Base-by-base conservation (phyloP, 179 eudicot species). In the Heliamphora pulchella region DNA sequence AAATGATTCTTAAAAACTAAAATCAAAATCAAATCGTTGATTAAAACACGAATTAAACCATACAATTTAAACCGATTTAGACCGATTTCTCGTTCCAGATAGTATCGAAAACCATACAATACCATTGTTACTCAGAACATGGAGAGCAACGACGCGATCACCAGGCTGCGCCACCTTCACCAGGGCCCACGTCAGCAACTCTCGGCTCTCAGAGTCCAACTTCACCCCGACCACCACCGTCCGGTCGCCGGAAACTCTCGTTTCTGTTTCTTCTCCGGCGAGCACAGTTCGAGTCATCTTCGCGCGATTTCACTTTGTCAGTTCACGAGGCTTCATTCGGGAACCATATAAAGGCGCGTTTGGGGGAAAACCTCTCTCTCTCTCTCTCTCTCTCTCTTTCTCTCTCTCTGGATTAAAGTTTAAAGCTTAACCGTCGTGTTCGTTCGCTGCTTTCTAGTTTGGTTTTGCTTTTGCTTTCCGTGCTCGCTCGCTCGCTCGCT, bases 161-260 rank as follows among this genome's bases (percentile, higher is more conserved):
- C 96, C 96, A 63, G 91, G 86, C 43, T 87, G 76, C 51, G 98
- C 91, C 47, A 86, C 90, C 74, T 94, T 92, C 51, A 92, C 97
- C 55, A 94, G 83, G 20, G 98, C 85, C 98, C 98, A 94, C 39
- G 98, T 94, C 1, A 94, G 88, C 44, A 94, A 61, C 82, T 92
- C 98, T 74, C 79, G 86, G 81, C 98, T 92, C 14, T 72, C 80
- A 1, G 86, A 80, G 80, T 94, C 96, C 87, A 94, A 79, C 73
- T 89, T 94, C 73, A 94, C 97, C 62, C 97, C 98, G 5, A 94
- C 97, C 67, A 94, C 91, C 76, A 93, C 92, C 78, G 90, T 88
- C 62, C 88, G 54, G 44, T 72, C 81, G 3, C 83, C 83, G 75
- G 74, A 22, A 79, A 44, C 59, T 17, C 62, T 58, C 69, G 1